Percentiles rank a stretch among this genome's conserved stretches.
phyloP scores from a whole-genome alignment of 148 eudicot genomes.

The Dianthus caryophyllus region DNA sequence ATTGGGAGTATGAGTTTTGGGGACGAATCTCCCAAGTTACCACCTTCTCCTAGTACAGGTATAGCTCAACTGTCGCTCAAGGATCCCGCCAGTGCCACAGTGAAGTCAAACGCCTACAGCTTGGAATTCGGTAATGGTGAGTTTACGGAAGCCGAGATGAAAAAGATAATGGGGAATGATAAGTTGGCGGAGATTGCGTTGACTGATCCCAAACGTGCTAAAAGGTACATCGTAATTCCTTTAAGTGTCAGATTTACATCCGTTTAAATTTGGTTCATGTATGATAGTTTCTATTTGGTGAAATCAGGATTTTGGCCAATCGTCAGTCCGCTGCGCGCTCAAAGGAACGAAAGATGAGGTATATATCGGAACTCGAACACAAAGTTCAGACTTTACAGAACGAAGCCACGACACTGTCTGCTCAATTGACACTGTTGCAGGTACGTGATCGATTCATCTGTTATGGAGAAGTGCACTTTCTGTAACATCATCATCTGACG shows the following conservation, averaged over 20 bases:
- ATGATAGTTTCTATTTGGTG: background rate
- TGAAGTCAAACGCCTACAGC: slow-evolving; percentile 43
- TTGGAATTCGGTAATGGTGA: slow-evolving; percentile 88
- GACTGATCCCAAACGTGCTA: slow-evolving; percentile 87
- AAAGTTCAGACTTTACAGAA: slow-evolving; percentile 89
- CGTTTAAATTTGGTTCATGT: background rate
- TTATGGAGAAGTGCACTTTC: background rate
- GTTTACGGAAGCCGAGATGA: slow-evolving; percentile 73
- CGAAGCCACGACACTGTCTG: slow-evolving; percentile 93
- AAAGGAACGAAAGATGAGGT: slow-evolving; percentile 82
- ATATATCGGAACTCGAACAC: slow-evolving; percentile 87
- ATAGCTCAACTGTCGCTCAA: slow-evolving; percentile 65
- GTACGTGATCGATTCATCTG: slow-evolving; percentile 26
- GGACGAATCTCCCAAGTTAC: slow-evolving; percentile 66
- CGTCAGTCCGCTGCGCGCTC: slow-evolving; percentile 98
- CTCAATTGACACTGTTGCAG: slow-evolving; percentile 85
- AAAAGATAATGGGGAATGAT: slow-evolving; percentile 92
- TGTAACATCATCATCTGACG: background rate
- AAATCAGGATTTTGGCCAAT: slow-evolving; percentile 74
- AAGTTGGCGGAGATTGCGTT: slow-evolving; percentile 85
- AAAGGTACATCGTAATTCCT: slow-evolving; percentile 42
- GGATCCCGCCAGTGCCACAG: slow-evolving; percentile 48
- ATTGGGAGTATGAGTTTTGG: slow-evolving; percentile 63
- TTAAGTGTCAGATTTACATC: background rate
- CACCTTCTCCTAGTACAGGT: slow-evolving; percentile 64